These are phyloP conservation scores for Globomyces pollinis-pini DNA, from an alignment of 192 early-diverging fungal genomes.

Conservation along the genomic window DNA sequence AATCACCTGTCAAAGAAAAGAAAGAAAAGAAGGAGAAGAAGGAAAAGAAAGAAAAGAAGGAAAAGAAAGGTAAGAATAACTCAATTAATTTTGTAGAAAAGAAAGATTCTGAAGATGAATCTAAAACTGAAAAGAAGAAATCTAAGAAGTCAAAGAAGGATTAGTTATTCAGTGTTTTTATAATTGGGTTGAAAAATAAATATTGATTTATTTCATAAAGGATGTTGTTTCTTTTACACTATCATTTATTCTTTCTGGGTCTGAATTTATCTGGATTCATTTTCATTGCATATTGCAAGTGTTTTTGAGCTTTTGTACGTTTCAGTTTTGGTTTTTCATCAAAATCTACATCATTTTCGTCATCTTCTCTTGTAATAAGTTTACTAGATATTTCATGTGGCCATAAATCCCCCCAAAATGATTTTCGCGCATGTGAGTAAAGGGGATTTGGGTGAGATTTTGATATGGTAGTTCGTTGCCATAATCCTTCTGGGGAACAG, in stretches of 20 bases:
- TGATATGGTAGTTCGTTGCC: background rate
- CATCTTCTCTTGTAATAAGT: too few relatives aligned
- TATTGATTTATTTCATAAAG: background rate
- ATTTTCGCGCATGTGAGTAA: background rate
- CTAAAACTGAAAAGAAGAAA: too few relatives aligned
- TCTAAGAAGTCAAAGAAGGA: slow-evolving; percentile 8
- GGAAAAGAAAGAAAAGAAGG: slow-evolving; percentile 43
- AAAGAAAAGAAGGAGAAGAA: slow-evolving; percentile 40
- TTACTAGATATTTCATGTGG: background rate
- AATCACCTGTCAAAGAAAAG: slow-evolving; percentile 22
- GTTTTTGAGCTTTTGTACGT: too few relatives aligned
- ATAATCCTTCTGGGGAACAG: slow-evolving; percentile 29
- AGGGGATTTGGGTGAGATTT: background rate
- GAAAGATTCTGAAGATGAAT: too few relatives aligned
- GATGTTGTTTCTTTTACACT: background rate
- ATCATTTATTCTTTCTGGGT: background rate
- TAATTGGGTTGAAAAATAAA: too few relatives aligned
- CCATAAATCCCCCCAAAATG: slow-evolving; percentile 9
- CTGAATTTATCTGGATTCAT: background rate
- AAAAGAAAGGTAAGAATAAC: slow-evolving; percentile 28
- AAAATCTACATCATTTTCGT: background rate
- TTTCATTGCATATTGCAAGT: too few relatives aligned
- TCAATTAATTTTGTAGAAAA: too few relatives aligned
- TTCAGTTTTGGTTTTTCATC: background rate
- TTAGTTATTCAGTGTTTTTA: background rate